Evolutionary conservation across 257 asterid genomes (phyloP).

Genomic region (Craterostigma plantagineum): DNA sequence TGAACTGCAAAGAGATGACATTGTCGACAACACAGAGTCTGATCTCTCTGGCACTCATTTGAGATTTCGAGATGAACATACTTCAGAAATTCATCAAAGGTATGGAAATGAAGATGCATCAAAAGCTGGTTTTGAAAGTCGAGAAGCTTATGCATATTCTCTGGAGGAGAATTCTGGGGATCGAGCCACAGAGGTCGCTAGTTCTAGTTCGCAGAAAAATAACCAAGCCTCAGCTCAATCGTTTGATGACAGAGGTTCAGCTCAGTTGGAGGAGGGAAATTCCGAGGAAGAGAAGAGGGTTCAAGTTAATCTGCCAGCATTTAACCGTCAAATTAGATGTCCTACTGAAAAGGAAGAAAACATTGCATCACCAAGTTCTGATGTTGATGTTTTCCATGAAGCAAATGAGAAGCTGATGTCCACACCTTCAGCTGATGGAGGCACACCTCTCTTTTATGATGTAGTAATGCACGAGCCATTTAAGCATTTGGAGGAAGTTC

Average conservation of each 20-base stretch:
- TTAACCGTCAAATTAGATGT: conserved; percentile 15
- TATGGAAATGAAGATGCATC: conserved; percentile 13
- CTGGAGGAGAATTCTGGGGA: too few species aligned
- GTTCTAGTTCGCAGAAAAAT: too few species aligned
- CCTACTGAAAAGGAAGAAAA: conserved; percentile 17
- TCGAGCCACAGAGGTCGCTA: too few species aligned
- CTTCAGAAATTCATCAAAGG: conserved; percentile 12
- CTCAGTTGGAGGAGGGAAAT: conserved; percentile 7
- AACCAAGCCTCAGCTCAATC: conserved; percentile 8
- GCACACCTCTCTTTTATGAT: conserved; percentile 20
- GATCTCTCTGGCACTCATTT: conserved; percentile 1
- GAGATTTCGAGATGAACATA: not conserved
- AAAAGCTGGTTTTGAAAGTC: too few species aligned
- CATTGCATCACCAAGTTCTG: conserved; percentile 13
- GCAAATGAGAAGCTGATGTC: conserved; percentile 18
- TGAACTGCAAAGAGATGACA: conserved; percentile 6
- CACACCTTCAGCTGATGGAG: conserved; percentile 21
- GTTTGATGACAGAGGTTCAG: conserved; percentile 10
- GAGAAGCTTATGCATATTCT: too few species aligned
- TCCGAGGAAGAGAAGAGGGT: conserved; percentile 9
- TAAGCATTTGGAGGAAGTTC: conserved; percentile 21
- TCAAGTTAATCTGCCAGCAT: conserved; percentile 5
- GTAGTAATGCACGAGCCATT: conserved; percentile 19
- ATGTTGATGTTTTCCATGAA: conserved; percentile 15
- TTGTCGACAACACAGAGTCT: conserved; percentile 14